A percentile compares a stretch with the other conserved stretches of the same genome.
phyloP scores from a whole-genome alignment of 352 stramenopile species.

The Pythium brachiatum region DNA sequence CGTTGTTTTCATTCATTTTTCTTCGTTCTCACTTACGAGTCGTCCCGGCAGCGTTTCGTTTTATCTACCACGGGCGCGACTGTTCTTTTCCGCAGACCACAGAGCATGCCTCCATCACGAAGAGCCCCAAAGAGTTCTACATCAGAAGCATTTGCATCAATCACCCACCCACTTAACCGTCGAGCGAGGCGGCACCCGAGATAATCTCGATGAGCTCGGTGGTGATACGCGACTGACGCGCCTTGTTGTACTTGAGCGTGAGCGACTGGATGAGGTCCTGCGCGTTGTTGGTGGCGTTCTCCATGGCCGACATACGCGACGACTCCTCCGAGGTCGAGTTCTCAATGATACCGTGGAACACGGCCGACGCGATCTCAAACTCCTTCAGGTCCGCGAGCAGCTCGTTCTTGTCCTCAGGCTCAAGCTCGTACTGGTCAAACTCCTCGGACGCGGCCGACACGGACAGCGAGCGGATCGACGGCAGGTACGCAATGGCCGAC shows the following conservation, averaged over 20 bases:
- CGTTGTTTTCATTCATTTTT: slow-evolving; percentile 7
- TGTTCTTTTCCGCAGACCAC: background rate
- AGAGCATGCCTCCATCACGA: background rate
- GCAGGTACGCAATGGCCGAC: slow-evolving; percentile 95
- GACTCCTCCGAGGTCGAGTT: slow-evolving; percentile 97
- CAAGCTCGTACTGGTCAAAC: slow-evolving; percentile 95
- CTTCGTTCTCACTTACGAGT: slow-evolving; percentile 1
- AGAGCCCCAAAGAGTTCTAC: too few species aligned
- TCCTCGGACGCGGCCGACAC: slow-evolving; percentile 60
- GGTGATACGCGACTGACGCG: slow-evolving; percentile 94
- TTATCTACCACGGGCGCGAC: background rate
- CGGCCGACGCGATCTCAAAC: slow-evolving; percentile 82
- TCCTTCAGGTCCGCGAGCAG: slow-evolving; percentile 97
- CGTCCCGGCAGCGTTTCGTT: background rate
- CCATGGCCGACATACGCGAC: slow-evolving; percentile 95
- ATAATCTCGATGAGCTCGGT: slow-evolving; percentile 99
- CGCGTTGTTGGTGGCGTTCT: slow-evolving; percentile 79
- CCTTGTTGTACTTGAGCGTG: slow-evolving; percentile 91
- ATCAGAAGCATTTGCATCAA: too few species aligned
- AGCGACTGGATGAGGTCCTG: slow-evolving; percentile 95
- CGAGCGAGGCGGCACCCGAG: slow-evolving; percentile 95
- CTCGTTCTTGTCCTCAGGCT: slow-evolving; percentile 97
- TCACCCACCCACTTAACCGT: slow-evolving; percentile 66
- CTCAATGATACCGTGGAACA: slow-evolving; percentile 98
- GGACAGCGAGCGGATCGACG: slow-evolving; percentile 83